Base-by-base conservation (phyloP, 78 protist genomes). In the Emiliania huxleyi region DNA sequence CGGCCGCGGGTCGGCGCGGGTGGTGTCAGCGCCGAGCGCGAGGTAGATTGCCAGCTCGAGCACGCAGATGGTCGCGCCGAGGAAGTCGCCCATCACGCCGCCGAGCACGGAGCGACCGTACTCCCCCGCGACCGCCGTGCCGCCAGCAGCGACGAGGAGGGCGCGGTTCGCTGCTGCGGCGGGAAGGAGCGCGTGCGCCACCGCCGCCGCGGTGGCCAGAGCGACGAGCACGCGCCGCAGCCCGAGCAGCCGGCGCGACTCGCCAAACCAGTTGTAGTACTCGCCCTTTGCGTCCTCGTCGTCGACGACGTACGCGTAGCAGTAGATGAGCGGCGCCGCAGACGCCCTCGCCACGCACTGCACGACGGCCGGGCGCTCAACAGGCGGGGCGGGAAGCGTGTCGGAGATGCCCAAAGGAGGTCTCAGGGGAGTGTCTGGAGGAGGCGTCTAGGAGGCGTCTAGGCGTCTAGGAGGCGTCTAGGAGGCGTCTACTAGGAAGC, bases 61-160 rank as follows among this genome's bases (percentile, higher is more conserved):
- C 45, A 48, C 1, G 90, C 90, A 84, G 40, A 45, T 21, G 0
- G 90, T 84, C 15, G 90, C 90, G 35, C 90, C 90, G 11, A 84
- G 90, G 37, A 84, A 84, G 90, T 84, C 90, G 38, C 90, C 90
- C 42, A 84, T 84, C 40, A 84, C 90, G 21, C 90, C 90, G 23
- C 90, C 90, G 43, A 84, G 3, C 69, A 84, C 90, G 4, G 52
- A 29, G 29, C 3, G 37, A 33, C 90, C 90, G 90, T 84, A 84
- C 73, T 2, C 26, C 35, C 69, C 90, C 42, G 90, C 90, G 40
- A 46, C 8, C 46, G 42, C 46, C 48, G 87, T 35, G 21, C 35
- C n/a, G 37, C 23, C 19, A 25, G 42, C 35, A 23, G 52, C 29
- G 87, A 6, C 35, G 42, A 38, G 56, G 21, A 79, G 87, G 35